Evolutionary conservation across 1,139 yeast species (phyloP).

Genomic region (Yamadazyma oceani): DNA sequence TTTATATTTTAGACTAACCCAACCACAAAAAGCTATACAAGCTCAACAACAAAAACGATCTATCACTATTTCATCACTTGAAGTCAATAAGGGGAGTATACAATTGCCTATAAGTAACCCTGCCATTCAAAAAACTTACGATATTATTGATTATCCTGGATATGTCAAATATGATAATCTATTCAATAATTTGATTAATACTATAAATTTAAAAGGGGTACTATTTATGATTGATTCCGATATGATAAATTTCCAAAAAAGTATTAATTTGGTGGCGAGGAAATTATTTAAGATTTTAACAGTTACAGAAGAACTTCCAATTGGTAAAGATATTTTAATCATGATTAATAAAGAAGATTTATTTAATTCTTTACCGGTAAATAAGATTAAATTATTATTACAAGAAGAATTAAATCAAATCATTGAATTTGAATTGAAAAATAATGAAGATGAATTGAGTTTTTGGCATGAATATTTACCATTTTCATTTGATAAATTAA

Average conservation of each 20-base stretch:
- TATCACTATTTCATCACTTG: conserved; percentile 44
- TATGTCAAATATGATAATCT: conserved; percentile 67
- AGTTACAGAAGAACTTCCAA: conserved; percentile 57
- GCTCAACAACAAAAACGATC: conserved; percentile 10
- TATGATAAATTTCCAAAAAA: conserved; percentile 19
- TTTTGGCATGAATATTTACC: conserved; percentile 43
- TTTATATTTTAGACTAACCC: conserved; percentile 43
- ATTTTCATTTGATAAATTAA: conserved; percentile 65
- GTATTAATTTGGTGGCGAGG: conserved; percentile 40
- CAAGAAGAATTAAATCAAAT: conserved; percentile 65
- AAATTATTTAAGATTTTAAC: conserved; percentile 56
- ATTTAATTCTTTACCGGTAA: conserved; percentile 75
- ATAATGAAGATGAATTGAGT: conserved; percentile 28
- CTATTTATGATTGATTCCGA: conserved; percentile 65
- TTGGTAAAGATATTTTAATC: conserved; percentile 68
- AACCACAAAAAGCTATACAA: conserved; percentile 12
- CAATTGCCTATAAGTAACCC: conserved; percentile 36
- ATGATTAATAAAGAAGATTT: conserved; percentile 84
- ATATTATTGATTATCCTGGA: conserved; percentile 82
- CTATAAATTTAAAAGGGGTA: conserved; percentile 57
- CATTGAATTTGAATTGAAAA: conserved; percentile 45
- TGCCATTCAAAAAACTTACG: conserved; percentile 34
- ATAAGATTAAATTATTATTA: conserved; percentile 55
- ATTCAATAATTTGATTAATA: conserved; percentile 41
- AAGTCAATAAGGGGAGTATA: conserved; percentile 32